These are phyloP conservation scores for Pholiota adiposa DNA, from an alignment of 1,284 basidiomycete genomes.

Conservation along the genomic window DNA sequence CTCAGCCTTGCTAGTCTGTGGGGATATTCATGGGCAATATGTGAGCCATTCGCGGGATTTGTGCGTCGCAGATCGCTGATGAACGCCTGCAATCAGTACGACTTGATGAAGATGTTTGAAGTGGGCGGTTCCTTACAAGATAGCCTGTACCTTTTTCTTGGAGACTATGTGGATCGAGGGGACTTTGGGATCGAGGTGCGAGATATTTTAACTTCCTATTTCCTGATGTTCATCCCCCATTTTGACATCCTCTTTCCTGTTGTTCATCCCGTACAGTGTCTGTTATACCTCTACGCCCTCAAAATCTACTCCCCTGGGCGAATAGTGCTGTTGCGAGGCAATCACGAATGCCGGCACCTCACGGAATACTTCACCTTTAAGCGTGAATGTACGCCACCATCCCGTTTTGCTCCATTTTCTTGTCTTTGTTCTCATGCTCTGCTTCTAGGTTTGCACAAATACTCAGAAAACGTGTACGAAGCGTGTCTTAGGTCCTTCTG, in stretches of 20 bases:
- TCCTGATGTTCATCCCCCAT: background rate
- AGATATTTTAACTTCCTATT: slow-evolving; percentile 11
- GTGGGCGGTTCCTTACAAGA: slow-evolving; percentile 90
- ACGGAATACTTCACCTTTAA: slow-evolving; percentile 99
- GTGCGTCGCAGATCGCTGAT: background rate
- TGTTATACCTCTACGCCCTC: slow-evolving; percentile 88
- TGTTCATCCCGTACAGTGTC: no score
- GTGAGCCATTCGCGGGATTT: slow-evolving; percentile 41
- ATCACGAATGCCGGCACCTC: slow-evolving; percentile 96
- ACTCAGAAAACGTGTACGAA: slow-evolving; percentile 85
- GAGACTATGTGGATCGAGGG: slow-evolving; percentile 98
- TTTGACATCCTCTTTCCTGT: no score
- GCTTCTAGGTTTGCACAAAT: slow-evolving; percentile 96
- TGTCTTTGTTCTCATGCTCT: no score
- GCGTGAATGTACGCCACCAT: no score
- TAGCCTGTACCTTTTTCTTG: slow-evolving; percentile 94
- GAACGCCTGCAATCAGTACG: slow-evolving; percentile 63
- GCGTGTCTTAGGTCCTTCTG: slow-evolving; percentile 93
- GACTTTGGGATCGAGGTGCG: slow-evolving; percentile 92
- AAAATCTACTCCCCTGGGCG: slow-evolving; percentile 96
- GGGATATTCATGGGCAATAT: slow-evolving; percentile 99
- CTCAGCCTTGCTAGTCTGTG: slow-evolving; percentile 69
- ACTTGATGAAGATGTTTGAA: slow-evolving; percentile 98
- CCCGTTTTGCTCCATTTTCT: no score
- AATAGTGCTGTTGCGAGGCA: slow-evolving; percentile 90